These are phyloP conservation scores for Arabidopsis thaliana DNA, from an alignment of 345 rosid species.

Conservation along the genomic window DNA sequence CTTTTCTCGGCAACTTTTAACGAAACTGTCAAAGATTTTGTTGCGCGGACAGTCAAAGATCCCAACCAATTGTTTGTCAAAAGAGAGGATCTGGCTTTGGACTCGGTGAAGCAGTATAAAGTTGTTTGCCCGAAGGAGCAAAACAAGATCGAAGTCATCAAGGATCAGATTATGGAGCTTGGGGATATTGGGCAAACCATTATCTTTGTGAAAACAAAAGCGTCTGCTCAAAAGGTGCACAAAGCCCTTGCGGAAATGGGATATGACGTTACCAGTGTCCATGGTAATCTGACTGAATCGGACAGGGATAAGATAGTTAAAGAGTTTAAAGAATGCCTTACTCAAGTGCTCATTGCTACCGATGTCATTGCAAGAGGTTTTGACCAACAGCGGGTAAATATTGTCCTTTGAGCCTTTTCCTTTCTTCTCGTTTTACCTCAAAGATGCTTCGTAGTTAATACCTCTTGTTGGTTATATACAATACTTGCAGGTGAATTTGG, in stretches of 20 bases:
- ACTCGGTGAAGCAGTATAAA: constrained; percentile 90
- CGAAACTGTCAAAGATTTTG: constrained; percentile 83
- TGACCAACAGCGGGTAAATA: constrained; percentile 87
- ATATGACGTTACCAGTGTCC: constrained; percentile 83
- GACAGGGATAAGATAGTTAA: constrained; percentile 85
- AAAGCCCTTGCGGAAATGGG: constrained; percentile 70
- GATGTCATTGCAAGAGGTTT: constrained; percentile 93
- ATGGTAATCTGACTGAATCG: constrained; percentile 64
- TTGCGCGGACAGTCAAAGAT: constrained; percentile 60
- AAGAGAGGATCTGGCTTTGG: constrained; percentile 86
- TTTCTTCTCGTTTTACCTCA: not conserved
- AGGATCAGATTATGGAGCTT: constrained; percentile 80
- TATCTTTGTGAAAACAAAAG: constrained; percentile 72
- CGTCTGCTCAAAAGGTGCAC: constrained; percentile 66
- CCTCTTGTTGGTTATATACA: constrained; percentile 20
- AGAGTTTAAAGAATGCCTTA: constrained; percentile 86
- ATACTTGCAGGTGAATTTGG: constrained; percentile 77
- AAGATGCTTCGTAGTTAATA: not conserved
- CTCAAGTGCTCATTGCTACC: constrained; percentile 88
- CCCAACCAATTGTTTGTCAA: constrained; percentile 88
- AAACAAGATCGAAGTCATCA: constrained; percentile 71
- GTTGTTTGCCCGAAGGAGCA: constrained; percentile 81
- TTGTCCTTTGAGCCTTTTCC: constrained; percentile 6
- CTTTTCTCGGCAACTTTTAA: constrained; percentile 93
- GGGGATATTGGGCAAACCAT: constrained; percentile 91